Conservation (phyloP, 108 stramenopile species). For the Stephanodiscus minutulus region DNA sequence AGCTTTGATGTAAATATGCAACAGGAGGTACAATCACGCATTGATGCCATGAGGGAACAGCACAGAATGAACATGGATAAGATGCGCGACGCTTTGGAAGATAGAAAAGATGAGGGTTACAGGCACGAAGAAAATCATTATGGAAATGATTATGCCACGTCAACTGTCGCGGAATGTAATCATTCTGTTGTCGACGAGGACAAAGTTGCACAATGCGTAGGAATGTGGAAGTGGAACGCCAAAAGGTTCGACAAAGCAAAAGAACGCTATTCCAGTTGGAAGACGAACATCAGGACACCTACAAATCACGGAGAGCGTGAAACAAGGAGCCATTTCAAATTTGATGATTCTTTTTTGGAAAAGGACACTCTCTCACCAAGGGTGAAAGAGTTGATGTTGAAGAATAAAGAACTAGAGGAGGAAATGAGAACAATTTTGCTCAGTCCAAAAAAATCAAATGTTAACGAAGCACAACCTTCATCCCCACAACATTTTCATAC, state of each 20-base stretch:
- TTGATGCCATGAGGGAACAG: constrained; percentile 36
- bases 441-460: not conserved
- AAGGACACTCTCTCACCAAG: not conserved
- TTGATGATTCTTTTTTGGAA: not conserved
- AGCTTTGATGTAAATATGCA: not conserved
- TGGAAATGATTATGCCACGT: not conserved
- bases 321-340: not conserved
- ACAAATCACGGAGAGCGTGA: not conserved
- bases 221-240: constrained; percentile 21
- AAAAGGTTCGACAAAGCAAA: constrained; percentile 18
- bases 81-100: constrained; percentile 9
- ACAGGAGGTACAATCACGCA: constrained; percentile 22
- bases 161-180: not conserved
- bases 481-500: not conserved
- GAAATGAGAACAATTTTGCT: constrained; percentile 9
- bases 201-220: constrained; percentile 26
- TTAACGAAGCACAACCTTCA: not conserved
- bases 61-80: constrained; percentile 24
- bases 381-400: constrained; percentile 1
- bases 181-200: not conserved
- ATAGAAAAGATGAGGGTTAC: not conserved
- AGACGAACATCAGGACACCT: not conserved
- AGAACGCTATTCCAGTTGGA: constrained; percentile 5
- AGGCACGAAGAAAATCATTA: not conserved
- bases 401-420: constrained; percentile 2